phyloP scores from a whole-genome alignment of 345 rosid species.

The Sonneratia alba region DNA sequence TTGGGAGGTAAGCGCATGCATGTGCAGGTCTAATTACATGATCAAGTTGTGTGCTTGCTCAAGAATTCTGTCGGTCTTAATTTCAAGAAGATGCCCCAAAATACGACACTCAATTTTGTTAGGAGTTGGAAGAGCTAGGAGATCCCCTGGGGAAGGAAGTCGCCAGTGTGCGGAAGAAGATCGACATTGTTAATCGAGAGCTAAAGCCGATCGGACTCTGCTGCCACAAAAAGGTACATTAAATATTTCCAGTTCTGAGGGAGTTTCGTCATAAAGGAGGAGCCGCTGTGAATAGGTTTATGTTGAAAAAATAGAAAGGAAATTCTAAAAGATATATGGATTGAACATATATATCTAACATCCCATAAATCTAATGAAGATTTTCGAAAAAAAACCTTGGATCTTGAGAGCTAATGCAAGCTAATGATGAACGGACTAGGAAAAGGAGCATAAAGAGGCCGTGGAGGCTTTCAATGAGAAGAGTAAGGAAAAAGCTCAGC shows the following conservation, averaged over 20 bases:
- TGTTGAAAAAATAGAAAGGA: no score
- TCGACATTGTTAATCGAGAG: conserved; percentile 55
- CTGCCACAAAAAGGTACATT: conserved; percentile 65
- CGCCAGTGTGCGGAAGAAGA: conserved; percentile 50
- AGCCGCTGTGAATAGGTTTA: no score
- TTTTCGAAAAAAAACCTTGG: no score
- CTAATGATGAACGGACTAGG: conserved; percentile 24
- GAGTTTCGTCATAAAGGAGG: no score
- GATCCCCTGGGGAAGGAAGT: conserved; percentile 82
- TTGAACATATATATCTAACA: no score
- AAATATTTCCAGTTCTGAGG: not conserved
- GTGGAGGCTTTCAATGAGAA: conserved; percentile 69
- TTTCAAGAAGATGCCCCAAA: no score
- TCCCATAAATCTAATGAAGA: no score
- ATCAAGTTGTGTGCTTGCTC: not conserved
- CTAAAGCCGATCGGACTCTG: conserved; percentile 62
- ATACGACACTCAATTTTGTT: not conserved
- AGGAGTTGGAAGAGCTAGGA: conserved; percentile 67
- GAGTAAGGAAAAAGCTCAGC: conserved; percentile 56
- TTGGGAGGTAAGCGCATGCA: conserved; percentile 40
- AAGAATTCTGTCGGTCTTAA: no score
- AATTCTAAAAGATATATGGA: no score
- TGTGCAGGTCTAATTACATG: not conserved
- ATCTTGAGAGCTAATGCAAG: no score
- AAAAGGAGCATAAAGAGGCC: conserved; percentile 62